Evolutionary conservation across 495 filamentous ascomycete species (phyloP).

Genomic region (Annulohypoxylon stygium): DNA sequence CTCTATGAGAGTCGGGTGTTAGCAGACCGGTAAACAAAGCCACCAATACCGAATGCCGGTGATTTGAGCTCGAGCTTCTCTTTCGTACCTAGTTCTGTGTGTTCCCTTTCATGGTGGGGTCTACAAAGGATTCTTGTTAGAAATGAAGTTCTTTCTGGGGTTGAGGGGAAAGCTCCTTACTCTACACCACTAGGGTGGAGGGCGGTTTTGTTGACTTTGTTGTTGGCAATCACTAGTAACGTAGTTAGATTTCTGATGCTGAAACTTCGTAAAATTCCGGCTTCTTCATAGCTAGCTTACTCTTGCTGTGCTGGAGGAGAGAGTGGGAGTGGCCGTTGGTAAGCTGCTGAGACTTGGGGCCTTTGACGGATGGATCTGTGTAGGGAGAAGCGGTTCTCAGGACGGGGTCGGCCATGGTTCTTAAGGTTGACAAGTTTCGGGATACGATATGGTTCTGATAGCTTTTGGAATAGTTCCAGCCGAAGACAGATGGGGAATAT

Average conservation of each 20-base stretch:
- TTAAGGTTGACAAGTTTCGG: slow-evolving; percentile 53
- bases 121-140: slow-evolving; percentile 63
- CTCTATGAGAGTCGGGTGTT: slow-evolving; percentile 59
- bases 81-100: slow-evolving; percentile 84
- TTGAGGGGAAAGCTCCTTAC: slow-evolving; percentile 67
- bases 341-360: slow-evolving; percentile 60
- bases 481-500: slow-evolving; percentile 48
- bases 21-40: slow-evolving; percentile 33
- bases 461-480: slow-evolving; percentile 44
- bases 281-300: slow-evolving; percentile 47
- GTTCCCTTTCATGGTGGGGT: slow-evolving; percentile 75
- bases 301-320: slow-evolving; percentile 54
- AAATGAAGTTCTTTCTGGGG: slow-evolving; percentile 33
- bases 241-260: slow-evolving; percentile 47
- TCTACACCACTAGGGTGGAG: slow-evolving; percentile 91
- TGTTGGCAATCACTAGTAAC: slow-evolving; percentile 72
- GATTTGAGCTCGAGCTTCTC: slow-evolving; percentile 13
- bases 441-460: slow-evolving; percentile 25
- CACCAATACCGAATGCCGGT: neutral
- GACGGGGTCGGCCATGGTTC: slow-evolving; percentile 65
- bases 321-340: slow-evolving; percentile 48
- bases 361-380: slow-evolving; percentile 61
- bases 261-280: slow-evolving; percentile 45
- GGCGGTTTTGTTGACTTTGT: slow-evolving; percentile 85
- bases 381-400: slow-evolving; percentile 64